These are phyloP conservation scores for Dactylellina cionopaga DNA, from an alignment of 2,329 filamentous ascomycete genomes.

Conservation along the genomic window DNA sequence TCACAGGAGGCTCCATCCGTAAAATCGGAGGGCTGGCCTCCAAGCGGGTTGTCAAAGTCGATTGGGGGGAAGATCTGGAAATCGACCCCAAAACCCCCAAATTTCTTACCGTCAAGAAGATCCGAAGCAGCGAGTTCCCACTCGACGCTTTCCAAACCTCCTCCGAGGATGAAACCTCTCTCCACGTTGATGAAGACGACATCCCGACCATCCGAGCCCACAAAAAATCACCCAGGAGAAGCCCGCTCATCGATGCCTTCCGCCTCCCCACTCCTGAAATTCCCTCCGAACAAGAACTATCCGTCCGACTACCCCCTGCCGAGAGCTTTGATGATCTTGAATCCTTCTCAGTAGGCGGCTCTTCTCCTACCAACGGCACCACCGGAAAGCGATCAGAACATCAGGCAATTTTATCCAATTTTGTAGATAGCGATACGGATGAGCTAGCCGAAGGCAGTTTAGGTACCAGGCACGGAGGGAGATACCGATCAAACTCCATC, in stretches of 20 bases:
- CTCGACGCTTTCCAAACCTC: slow-evolving; percentile 51
- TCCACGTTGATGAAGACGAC: slow-evolving; percentile 54
- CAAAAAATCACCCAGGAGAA: slow-evolving; percentile 42
- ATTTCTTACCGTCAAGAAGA: slow-evolving; percentile 68
- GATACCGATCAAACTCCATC: slow-evolving; percentile 69
- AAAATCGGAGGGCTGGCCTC: slow-evolving; percentile 80
- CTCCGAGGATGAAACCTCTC: slow-evolving; percentile 54
- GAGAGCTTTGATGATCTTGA: slow-evolving; percentile 75
- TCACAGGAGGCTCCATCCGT: slow-evolving; percentile 93
- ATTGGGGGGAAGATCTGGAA: slow-evolving; percentile 79
- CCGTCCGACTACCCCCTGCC: slow-evolving; percentile 31
- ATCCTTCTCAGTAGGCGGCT: slow-evolving; percentile 64
- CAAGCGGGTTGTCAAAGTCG: slow-evolving; percentile 77
- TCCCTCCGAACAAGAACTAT: slow-evolving; percentile 36
- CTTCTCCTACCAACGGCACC: slow-evolving; percentile 67
- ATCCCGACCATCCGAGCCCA: slow-evolving; percentile 54
- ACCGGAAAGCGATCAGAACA: slow-evolving; percentile 71
- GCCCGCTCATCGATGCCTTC: slow-evolving; percentile 45
- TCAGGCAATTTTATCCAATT: slow-evolving; percentile 71
- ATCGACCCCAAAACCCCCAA: slow-evolving; percentile 53
- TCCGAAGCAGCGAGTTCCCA: slow-evolving; percentile 53
- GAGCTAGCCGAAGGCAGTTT: slow-evolving; percentile 87
- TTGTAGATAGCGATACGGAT: slow-evolving; percentile 77
- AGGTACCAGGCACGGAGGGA: slow-evolving; percentile 86
- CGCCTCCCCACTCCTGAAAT: slow-evolving; percentile 46